These are phyloP conservation scores for Penicillium sp. DNA, from an alignment of 2,329 filamentous ascomycete genomes.

Conservation along the genomic window DNA sequence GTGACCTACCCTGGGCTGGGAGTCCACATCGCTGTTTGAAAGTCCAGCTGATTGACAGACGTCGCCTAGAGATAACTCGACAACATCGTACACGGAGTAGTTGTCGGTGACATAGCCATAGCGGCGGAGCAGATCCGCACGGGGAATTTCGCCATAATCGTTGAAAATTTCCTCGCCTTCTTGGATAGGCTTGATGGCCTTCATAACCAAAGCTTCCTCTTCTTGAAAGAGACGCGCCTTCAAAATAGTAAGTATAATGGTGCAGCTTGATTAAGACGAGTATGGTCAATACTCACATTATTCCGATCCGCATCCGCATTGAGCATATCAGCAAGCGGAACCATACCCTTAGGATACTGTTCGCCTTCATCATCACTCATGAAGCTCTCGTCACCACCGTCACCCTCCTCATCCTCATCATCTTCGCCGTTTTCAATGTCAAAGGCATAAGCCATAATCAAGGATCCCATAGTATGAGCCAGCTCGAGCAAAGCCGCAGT, in stretches of 20 bases:
- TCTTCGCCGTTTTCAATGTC: slow-evolving; percentile 66
- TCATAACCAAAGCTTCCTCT: slow-evolving; percentile 64
- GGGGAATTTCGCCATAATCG: slow-evolving; percentile 82
- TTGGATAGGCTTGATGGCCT: slow-evolving; percentile 65
- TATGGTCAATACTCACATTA: slow-evolving; percentile 57
- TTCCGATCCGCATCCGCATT: slow-evolving; percentile 82
- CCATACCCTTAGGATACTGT: slow-evolving; percentile 74
- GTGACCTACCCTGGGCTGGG: slow-evolving; percentile 33
- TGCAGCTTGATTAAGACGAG: background rate
- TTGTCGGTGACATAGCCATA: slow-evolving; percentile 85
- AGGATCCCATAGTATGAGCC: slow-evolving; percentile 79
- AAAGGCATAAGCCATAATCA: slow-evolving; percentile 92
- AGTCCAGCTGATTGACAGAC: slow-evolving; percentile 49
- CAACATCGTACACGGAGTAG: slow-evolving; percentile 77
- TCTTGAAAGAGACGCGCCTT: slow-evolving; percentile 63
- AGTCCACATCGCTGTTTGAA: slow-evolving; percentile 26
- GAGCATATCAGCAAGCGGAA: slow-evolving; percentile 84
- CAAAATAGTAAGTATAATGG: slow-evolving; percentile 1
- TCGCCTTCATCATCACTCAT: slow-evolving; percentile 66
- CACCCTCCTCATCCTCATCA: slow-evolving; percentile 57
- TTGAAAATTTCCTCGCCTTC: slow-evolving; percentile 79
- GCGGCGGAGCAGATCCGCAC: slow-evolving; percentile 75
- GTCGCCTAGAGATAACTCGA: slow-evolving; percentile 68
- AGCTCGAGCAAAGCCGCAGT: slow-evolving; percentile 52
- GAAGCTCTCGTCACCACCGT: slow-evolving; percentile 49